Evolutionary conservation across 1,139 yeast genomes (phyloP).

Genomic region (Zygosaccharomyces sapae): DNA sequence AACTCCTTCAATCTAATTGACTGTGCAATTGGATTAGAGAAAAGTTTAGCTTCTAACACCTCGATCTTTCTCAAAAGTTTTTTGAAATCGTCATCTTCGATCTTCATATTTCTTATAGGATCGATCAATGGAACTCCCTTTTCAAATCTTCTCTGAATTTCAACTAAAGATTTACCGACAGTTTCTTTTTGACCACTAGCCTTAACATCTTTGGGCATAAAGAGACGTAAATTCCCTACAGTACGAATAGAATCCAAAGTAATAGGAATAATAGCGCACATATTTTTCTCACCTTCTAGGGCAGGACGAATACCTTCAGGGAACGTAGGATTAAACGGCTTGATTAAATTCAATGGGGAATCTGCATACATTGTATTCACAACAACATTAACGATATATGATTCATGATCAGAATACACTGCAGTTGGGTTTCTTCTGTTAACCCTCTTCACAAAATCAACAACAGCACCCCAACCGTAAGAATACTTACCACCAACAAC

Average conservation of each 20-base stretch:
- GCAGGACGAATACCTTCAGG: constrained; percentile 92
- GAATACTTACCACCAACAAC: constrained; percentile 47
- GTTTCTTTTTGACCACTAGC: constrained; percentile 67
- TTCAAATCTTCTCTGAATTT: constrained; percentile 76
- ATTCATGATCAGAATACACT: constrained; percentile 70
- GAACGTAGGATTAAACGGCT: constrained; percentile 63
- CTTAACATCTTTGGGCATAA: constrained; percentile 75
- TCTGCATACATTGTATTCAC: constrained; percentile 75
- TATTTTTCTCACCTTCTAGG: constrained; percentile 60
- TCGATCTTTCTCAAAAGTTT: constrained; percentile 70
- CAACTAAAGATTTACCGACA: constrained; percentile 71
- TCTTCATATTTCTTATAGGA: constrained; percentile 89
- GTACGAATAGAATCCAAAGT: constrained; percentile 71
- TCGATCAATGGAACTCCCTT: constrained; percentile 87
- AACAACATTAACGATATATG: constrained; percentile 81
- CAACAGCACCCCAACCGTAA: constrained; percentile 95
- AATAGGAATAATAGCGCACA: constrained; percentile 78
- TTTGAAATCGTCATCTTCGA: constrained; percentile 72
- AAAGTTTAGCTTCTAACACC: constrained; percentile 69
- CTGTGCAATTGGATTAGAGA: constrained; percentile 64
- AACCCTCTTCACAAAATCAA: constrained; percentile 66
- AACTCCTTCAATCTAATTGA: constrained; percentile 59
- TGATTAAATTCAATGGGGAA: constrained; percentile 67
- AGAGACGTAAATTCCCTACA: constrained; percentile 75
- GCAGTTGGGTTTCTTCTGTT: constrained; percentile 53